Evolutionary conservation across 441 rosid genomes (phyloP), one percentile per base, ranked within the genome.

Genomic region (Geranium incanum): DNA sequence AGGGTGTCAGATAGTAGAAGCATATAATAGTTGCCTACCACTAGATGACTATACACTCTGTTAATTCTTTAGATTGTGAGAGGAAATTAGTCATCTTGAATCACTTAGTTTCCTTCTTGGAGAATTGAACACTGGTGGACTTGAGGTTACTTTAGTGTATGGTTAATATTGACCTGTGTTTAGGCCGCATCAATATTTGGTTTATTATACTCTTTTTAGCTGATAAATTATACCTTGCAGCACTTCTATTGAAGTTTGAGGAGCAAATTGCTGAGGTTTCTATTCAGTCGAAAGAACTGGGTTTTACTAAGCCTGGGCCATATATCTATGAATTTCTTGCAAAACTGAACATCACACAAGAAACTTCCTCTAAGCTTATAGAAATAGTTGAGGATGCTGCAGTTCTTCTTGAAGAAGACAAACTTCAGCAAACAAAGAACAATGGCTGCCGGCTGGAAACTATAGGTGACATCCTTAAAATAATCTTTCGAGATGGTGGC

Each of bases 251-350:
- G 79, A 90, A 92, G 84, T 87, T 95, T 62, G 95, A 95, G 81
- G 86, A 95, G 81, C 80, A 86, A 75, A 95, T 95, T 75, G 85
- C 88, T 78, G 93, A 92, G 72, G 74, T 95, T 76, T 88, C 98
- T 78, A 81, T 95, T 80, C 85, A 82, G 66, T 88, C 88, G 38
- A 90, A 74, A 84, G 95, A 90, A 67, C 71, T 86, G 69, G 99
- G 99, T 71, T 92, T 89, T 80, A 90, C 98, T 59, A 87, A 82
- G 88, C 97, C 99, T 50, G 99, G 99, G 77, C 87, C 89, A 52
- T 92, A 89, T 84, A 87, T 92, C 36, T 92, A 89, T 81, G 92
- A 92, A 74, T 69, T 95, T 76, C 90, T 95, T 67, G 78, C 86
- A 70, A 92, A 85, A 68, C 92, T 95, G 68, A 92, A 92, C 80